Percentiles rank a stretch among this genome's conserved stretches.
Conservation (phyloP, 2,329 filamentous ascomycete genomes). For the Lojkania enalia region DNA sequence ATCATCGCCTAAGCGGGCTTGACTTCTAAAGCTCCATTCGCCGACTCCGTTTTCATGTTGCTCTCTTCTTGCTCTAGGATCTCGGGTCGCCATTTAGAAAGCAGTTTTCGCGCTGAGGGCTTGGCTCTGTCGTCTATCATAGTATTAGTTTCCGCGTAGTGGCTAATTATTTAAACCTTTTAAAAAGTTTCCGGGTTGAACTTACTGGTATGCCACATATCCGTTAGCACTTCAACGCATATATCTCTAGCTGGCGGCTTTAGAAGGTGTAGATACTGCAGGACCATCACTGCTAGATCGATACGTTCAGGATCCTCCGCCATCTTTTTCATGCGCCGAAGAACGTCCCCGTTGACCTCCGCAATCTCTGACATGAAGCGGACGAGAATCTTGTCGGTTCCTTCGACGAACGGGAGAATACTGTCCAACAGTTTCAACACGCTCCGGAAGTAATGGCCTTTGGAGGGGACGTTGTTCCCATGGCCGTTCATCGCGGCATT, state of each 20-base stretch:
- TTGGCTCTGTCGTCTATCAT: slow-evolving; percentile 49
- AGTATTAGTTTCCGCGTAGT: slow-evolving; percentile 5
- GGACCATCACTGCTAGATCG: slow-evolving; percentile 59
- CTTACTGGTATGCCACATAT: slow-evolving; percentile 61
- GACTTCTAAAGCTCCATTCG: slow-evolving; percentile 35
- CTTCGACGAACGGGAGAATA: slow-evolving; percentile 87
- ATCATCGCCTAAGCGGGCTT: too few relatives aligned
- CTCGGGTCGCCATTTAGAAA: slow-evolving; percentile 59
- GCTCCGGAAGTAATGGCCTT: slow-evolving; percentile 74
- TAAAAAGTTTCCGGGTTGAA: slow-evolving; percentile 5
- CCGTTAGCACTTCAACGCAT: slow-evolving; percentile 61
- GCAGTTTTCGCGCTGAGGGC: slow-evolving; percentile 56
- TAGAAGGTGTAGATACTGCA: slow-evolving; percentile 56
- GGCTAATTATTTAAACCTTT: slow-evolving; percentile 1
- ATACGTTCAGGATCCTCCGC: slow-evolving; percentile 67
- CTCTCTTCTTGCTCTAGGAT: slow-evolving; percentile 38
- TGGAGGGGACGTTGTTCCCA: slow-evolving; percentile 29
- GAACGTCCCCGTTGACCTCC: slow-evolving; percentile 70
- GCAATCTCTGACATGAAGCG: slow-evolving; percentile 92
- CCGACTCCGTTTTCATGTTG: slow-evolving; percentile 28
- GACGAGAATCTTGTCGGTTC: slow-evolving; percentile 85
- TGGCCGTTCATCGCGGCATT: slow-evolving; percentile 53
- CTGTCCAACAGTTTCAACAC: slow-evolving; percentile 81
- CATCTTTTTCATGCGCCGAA: slow-evolving; percentile 69
- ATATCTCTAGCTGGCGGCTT: slow-evolving; percentile 62